Evolutionary conservation across 2,329 filamentous ascomycete species (phyloP), one percentile per base, ranked within the genome.

Genomic region (Epichloe uncinata): DNA sequence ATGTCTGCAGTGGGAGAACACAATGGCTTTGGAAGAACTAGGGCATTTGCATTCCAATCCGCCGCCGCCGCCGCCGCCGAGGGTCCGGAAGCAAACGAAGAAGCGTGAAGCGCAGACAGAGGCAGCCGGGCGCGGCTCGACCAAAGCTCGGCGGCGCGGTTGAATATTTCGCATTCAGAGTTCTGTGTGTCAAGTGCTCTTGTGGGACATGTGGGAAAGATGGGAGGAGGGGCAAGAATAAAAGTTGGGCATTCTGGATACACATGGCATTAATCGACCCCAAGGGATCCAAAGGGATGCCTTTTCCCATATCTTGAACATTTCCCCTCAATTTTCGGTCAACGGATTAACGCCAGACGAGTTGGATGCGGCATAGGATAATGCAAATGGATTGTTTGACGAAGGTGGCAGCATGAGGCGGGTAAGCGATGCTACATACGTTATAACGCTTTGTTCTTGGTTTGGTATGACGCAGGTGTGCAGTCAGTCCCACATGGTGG

Each of bases 41-140:
- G 78, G 78, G 1, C 76, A 81, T 52, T 61, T 80, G 36, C 78
- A 81, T 60, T 75, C 73, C 53, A 69, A 78, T 52, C 70, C 73
- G 33, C 74, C 75, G 7, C 74, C 75, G 9, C 26, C 26, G 38
- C 74, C 73, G 2, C 72, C 72, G 4, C 72, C 72, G 4, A 67
- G 74, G 53, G 58, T 69, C 20, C 68, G 70, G 55, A 80, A 79
- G 64, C 70, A 72, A 54, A 69, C 66, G 15, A 72, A 69, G 60
- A 79, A 77, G 63, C 70, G 74, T 49, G 73, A 74, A 59, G 70
- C 68, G 30, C 54, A 55, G 46, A 58, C 53, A n/a, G 65, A 66
- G 36, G 55, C 58, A 4, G 53, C 54, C 11, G 52, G 58, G 7
- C 55, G 54, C n/a, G 60, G 63, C 6, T 56, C 59, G 18, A 46